Percentiles rank a stretch among this genome's conserved stretches.
phyloP scores from a whole-genome alignment of 768 basidiomycete species.

The Sarcomyxa edulis region DNA sequence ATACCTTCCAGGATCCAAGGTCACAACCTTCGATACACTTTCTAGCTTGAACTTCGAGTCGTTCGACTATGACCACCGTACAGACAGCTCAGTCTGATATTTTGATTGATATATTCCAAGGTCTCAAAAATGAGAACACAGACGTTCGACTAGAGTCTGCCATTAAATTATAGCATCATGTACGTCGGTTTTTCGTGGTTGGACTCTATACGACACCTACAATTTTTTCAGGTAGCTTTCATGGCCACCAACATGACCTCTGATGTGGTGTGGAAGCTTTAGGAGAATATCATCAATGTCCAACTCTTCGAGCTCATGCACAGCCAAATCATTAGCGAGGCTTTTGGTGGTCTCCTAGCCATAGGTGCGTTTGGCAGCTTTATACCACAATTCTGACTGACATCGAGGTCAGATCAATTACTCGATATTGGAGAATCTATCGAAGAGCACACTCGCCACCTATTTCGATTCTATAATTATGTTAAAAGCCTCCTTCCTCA shows the following conservation, averaged over 20 bases:
- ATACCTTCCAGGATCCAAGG: too few species aligned
- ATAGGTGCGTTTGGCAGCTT: slow-evolving; percentile 54
- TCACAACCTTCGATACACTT: too few species aligned
- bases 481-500: slow-evolving; percentile 90
- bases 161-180: slow-evolving; percentile 68
- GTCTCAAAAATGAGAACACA: slow-evolving; percentile 56
- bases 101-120: slow-evolving; percentile 62
- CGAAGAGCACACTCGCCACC: slow-evolving; percentile 68
- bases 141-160: slow-evolving; percentile 69
- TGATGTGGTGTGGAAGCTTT: slow-evolving; percentile 74
- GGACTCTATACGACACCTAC: slow-evolving; percentile 13
- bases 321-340: slow-evolving; percentile 71
- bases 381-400: background rate
- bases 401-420: slow-evolving; percentile 49
- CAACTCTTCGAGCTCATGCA: slow-evolving; percentile 80
- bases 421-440: slow-evolving; percentile 77
- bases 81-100: slow-evolving; percentile 55
- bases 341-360: slow-evolving; percentile 81
- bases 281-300: slow-evolving; percentile 81
- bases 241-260: slow-evolving; percentile 77
- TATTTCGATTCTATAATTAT: slow-evolving; percentile 89
- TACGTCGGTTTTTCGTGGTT: slow-evolving; percentile 27
- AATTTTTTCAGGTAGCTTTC: slow-evolving; percentile 52
- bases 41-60: too few species aligned
- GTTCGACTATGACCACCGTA: too few species aligned